These are phyloP conservation scores for Flaveria trinervia DNA, from an alignment of 129 eudicot species.

Conservation along the genomic window DNA sequence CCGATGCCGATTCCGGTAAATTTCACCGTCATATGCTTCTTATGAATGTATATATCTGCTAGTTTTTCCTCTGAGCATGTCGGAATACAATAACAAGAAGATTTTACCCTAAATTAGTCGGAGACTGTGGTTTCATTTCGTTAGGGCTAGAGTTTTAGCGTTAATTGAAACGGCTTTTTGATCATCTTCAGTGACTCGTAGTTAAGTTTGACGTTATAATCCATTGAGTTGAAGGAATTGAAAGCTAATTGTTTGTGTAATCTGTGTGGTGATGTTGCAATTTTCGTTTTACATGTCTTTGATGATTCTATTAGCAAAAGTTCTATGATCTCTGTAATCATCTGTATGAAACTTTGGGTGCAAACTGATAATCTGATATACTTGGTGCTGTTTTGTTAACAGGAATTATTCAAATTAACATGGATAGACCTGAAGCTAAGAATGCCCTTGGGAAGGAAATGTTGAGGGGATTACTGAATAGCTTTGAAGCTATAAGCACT, in stretches of 20 bases:
- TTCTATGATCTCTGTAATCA: too few species aligned
- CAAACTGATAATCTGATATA: too few species aligned
- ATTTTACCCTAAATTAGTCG: constrained; percentile 3
- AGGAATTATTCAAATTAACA: constrained; percentile 76
- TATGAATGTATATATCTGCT: neutral
- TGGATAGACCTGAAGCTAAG: constrained; percentile 89
- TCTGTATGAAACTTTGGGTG: too few species aligned
- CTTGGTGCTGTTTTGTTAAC: neutral
- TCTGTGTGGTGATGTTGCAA: neutral
- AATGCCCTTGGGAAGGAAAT: constrained; percentile 94
- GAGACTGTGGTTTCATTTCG: neutral
- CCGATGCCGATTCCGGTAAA: constrained; percentile 78
- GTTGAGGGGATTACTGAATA: constrained; percentile 61
- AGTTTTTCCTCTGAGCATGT: neutral
- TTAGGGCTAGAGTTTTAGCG: constrained; percentile 14
- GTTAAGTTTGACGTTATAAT: neutral
- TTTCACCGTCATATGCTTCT: neutral
- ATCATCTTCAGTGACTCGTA: neutral
- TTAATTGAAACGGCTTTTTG: neutral
- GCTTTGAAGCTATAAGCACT: constrained; percentile 60
- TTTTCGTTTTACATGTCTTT: neutral
- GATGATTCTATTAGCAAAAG: neutral
- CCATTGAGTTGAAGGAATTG: neutral
- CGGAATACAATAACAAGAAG: neutral
- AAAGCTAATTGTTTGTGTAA: neutral